Percentiles rank a stretch among this genome's conserved stretches.
Evolutionary conservation across 805 yeast genomes (phyloP).

Genomic region (Schizosaccharomyces japonicus): DNA sequence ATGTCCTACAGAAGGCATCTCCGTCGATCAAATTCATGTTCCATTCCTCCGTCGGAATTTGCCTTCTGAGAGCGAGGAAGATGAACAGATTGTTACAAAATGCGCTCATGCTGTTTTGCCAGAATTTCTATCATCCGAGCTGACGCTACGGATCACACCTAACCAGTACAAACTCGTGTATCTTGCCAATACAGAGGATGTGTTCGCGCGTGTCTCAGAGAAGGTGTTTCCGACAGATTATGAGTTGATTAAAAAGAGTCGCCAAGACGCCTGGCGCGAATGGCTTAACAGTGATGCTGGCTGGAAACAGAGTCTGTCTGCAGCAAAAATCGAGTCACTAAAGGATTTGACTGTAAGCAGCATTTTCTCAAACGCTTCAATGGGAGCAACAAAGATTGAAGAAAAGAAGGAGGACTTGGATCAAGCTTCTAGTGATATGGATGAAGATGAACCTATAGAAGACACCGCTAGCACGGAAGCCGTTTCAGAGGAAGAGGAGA

Average conservation of each 20-base stretch:
- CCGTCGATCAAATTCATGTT: conserved; percentile 45
- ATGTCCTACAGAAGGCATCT: conserved; percentile 91
- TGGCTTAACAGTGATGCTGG: background rate
- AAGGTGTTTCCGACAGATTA: background rate
- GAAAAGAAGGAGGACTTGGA: no score
- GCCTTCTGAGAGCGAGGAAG: conserved; percentile 6
- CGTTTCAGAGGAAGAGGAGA: conserved; percentile 10
- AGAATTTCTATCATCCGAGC: background rate
- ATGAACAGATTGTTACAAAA: background rate
- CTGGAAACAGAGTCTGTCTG: background rate
- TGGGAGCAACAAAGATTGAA: no score
- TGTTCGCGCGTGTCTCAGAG: background rate
- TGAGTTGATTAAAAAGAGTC: background rate
- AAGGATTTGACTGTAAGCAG: background rate
- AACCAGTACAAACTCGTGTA: background rate
- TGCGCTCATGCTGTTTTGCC: background rate
- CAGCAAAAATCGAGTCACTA: background rate
- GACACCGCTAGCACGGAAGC: no score
- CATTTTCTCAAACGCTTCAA: no score
- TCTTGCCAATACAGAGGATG: background rate
- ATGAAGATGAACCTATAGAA: no score
- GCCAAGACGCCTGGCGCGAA: background rate
- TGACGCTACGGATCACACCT: background rate
- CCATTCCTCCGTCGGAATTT: conserved; percentile 44
- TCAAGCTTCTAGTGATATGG: no score